Evolutionary conservation across 192 early-diverging fungal genomes (phyloP), one percentile per base, ranked within the genome.

Genomic region (Linderina pennispora): DNA sequence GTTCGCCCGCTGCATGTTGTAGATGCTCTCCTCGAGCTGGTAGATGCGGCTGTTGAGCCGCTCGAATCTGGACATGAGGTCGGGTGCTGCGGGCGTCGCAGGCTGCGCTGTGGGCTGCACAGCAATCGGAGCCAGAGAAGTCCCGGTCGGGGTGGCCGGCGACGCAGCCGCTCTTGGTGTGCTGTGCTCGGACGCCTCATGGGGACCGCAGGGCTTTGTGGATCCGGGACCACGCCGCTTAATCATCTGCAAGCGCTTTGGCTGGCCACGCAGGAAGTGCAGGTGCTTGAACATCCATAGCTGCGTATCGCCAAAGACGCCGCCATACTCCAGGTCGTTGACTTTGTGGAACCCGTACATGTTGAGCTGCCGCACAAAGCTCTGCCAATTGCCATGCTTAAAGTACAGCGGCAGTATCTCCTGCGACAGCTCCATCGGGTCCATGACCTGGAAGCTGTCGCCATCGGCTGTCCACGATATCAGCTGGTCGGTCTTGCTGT

Each of bases 311-410:
- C 55, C 58, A 40, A 59, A 57, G 33, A 59, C 39, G 16, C 54
- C 58, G 46, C 54, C 65, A 35, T 68, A 64, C 11, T 56, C 62
- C 28, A 65, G 43, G 53, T 68, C 65, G 45, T 48, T 69, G 36
- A 69, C 69, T 42, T 62, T 62, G 52, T 74, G 58, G 50, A 65
- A 63, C 23, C 68, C 61, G 42, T 62, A 62, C 61, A 64, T 89
- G 65, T 91, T 91, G 15, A 91, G 71, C 68, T 89, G 87, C 26
- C 89, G 75, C 35, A 91, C 89, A 78, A 91, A 91, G 74, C 87
- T 89, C 47, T 86, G 82, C 83, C 87, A 91, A 72, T 91, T 90
- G 54, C 83, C 85, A 53, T 93, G 90, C 61, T 90, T 91, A 53
- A 91, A 93, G 58, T 89, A 86, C 40, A 78, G 77, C 18, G 90